Conservation (phyloP, 1,284 basidiomycete genomes). For the Sanghuangporus baumii region DNA sequence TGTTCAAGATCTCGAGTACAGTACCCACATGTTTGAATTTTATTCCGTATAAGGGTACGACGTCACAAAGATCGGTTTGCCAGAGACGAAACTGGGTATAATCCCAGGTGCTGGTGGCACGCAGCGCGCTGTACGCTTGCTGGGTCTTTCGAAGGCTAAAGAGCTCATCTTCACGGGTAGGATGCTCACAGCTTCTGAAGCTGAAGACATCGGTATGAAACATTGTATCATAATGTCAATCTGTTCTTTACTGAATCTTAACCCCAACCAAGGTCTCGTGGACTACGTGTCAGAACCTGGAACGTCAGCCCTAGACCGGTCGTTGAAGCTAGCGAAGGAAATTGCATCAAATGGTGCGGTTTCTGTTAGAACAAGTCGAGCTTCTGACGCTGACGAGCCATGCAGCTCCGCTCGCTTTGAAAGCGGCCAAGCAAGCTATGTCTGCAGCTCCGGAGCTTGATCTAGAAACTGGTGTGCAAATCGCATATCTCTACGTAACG, state of each 20-base stretch:
- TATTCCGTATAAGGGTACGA: conserved; percentile 37
- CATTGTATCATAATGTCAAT: background rate
- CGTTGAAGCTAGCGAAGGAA: conserved; percentile 56
- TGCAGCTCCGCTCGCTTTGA: conserved; percentile 81
- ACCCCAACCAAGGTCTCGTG: conserved; percentile 53
- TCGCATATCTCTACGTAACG: background rate
- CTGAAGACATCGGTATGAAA: conserved; percentile 65
- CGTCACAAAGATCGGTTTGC: conserved; percentile 77
- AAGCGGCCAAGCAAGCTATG: conserved; percentile 86
- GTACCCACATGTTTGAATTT: conserved; percentile 8
- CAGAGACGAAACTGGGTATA: conserved; percentile 84
- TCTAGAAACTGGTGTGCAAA: conserved; percentile 58
- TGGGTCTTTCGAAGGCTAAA: conserved; percentile 83
- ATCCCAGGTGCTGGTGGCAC: conserved; percentile 97
- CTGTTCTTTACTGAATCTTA: background rate
- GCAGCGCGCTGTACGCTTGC: conserved; percentile 75
- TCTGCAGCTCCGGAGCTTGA: conserved; percentile 74
- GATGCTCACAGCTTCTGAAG: conserved; percentile 60
- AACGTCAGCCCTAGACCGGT: conserved; percentile 58
- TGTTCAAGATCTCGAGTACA: conserved; percentile 13
- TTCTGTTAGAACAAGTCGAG: conserved; percentile 9
- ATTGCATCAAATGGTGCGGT: conserved; percentile 66
- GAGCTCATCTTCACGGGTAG: conserved; percentile 82
- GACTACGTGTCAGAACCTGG: conserved; percentile 68
- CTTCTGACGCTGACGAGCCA: background rate